Base-by-base conservation (phyloP, 495 filamentous ascomycete species). In the Neurospora sp. region DNA sequence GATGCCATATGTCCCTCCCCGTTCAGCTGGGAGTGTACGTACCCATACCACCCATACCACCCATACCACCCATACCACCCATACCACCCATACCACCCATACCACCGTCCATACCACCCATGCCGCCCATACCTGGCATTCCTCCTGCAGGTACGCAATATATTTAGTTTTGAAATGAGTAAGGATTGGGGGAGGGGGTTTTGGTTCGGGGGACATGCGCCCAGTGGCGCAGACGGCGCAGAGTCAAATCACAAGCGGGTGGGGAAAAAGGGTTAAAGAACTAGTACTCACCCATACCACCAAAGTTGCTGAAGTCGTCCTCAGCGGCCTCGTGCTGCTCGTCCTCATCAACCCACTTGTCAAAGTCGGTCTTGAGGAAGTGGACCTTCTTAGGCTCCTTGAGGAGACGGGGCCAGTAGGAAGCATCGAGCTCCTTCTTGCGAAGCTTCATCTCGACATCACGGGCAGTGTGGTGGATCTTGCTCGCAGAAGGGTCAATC, bases 321-420 rank as follows among this genome's bases (percentile, higher is more conserved):
- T 97, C 95, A 31, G 86, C 83, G 20, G 85, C 90, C 78, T 91
- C 93, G 78, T 98, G 92, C 85, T 99, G 96, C 87, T 99, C 96
- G 81, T 99, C 96, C 89, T 98, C 96, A 81, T 98, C 96, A 76
- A 99, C 94, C 96, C 96, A 99, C 94, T 98, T 98, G 84, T 98
- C 93, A 78, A 99, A 99, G 82, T 99, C 91, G 76, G 96, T 99
- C 93, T 97, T 98, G 78, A 99, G 82, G 89, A 96, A 99, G 86
- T 98, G 96, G 70, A 90, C 80, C 87, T 93, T 97, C 89, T 93
- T 91, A 44, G 82, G 82, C 37, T 93, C 92, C 90, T 98, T 97
- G 78, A 97, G 84, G 72, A 99, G 87, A 75, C 96, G 89, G 45
- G 96, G 96, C 96, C 96, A 99, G 87, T 90, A 98, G 78, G 93